Base-by-base conservation (phyloP, 345 rosid species). In the Eucalyptus dawsonii region DNA sequence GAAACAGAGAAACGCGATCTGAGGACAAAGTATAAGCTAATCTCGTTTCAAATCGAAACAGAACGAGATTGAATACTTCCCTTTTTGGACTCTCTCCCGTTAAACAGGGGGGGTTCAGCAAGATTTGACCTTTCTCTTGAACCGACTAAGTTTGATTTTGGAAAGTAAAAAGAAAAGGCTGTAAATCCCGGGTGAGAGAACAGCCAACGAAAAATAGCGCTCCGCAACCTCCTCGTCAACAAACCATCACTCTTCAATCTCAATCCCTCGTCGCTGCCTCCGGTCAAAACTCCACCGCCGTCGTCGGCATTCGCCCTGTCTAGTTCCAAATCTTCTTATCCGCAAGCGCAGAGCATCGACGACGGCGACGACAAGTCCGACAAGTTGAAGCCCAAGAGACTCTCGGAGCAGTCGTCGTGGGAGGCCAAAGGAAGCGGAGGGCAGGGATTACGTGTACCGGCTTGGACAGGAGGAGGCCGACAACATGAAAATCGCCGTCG, bases 381-480 rank as follows among this genome's bases (percentile, higher is more conserved):
- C 49, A 51, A 87, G 49, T 45, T 51, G 89, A 50, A 65, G 37
- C 53, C 47, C 50, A 91, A 87, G 92, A 94, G 91, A 85, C 31
- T 97, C 15, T 97, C 99, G 5, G 91, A 97, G 93, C 99, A 97
- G 44, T 97, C 99, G 6, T 96, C 98, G 6, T 97, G 99, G 99
- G 98, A 97, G 89, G 92, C 95, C 12, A 53, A 95, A 95, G 91
- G 97, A 96, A 76, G 90, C 97, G 1, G 95, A 96, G 86, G 98
- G 99, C 24, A 95, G 88, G 7, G 98, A 96, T 86, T 97, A 96
- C 90, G 95, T 95, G 25, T 96, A 95, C 86, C 92, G 98, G 87
- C 96, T 97, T 27, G 98, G 99, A 8, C 93, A 53, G 25, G 25
- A 94, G 11, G 99, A 97, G 88, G 93, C 99, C 11, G 98, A 96